Percentiles rank a stretch among this genome's conserved stretches.
phyloP scores from a whole-genome alignment of 495 filamentous ascomycete species.

The Xeromyces bisporus region DNA sequence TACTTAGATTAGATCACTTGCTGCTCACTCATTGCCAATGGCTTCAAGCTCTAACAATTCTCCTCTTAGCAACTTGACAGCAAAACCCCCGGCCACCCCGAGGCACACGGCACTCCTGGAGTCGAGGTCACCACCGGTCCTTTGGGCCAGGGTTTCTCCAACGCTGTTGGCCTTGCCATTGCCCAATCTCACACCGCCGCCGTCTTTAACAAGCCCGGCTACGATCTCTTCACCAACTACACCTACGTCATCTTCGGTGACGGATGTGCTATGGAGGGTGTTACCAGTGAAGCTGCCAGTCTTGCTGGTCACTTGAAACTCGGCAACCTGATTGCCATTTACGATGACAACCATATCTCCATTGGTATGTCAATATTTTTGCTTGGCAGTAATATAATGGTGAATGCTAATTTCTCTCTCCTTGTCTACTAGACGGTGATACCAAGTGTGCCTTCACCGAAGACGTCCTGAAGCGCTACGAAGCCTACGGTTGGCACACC shows the following conservation, averaged over 20 bases:
- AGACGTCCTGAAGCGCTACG: constrained; percentile 88
- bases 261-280: constrained; percentile 96
- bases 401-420: neutral
- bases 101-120: constrained; percentile 90
- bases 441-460: constrained; percentile 94
- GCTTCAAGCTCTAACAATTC: no score
- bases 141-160: constrained; percentile 87
- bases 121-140: constrained; percentile 96
- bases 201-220: constrained; percentile 94
- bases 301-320: constrained; percentile 91
- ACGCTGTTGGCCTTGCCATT: constrained; percentile 92
- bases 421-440: constrained; percentile 51
- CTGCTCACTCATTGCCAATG: constrained; percentile 1
- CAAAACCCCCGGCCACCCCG: constrained; percentile 93
- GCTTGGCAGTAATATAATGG: neutral
- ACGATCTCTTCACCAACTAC: constrained; percentile 84
- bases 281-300: constrained; percentile 84
- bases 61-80: constrained; percentile 54
- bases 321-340: constrained; percentile 91
- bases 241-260: constrained; percentile 95
- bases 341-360: constrained; percentile 98
- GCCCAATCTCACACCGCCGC: constrained; percentile 81
- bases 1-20: neutral
- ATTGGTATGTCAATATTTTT: constrained; percentile 37
- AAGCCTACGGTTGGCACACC: constrained; percentile 94